Evolutionary conservation across 2,329 filamentous ascomycete species (phyloP).

Genomic region (Curvularia verruculosa): DNA sequence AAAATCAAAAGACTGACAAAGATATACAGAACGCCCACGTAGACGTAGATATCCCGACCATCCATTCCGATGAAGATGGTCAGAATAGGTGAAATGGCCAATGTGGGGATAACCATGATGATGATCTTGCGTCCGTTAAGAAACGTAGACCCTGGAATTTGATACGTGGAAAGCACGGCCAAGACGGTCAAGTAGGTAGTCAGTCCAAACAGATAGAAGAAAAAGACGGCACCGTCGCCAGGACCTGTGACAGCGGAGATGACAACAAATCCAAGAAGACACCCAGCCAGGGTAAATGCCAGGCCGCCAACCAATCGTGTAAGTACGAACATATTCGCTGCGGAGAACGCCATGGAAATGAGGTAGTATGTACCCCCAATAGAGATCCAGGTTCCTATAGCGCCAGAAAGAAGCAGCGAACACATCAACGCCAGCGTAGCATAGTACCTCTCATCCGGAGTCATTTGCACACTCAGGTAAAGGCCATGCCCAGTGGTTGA

Average conservation of each 20-base stretch:
- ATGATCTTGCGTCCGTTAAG: slow-evolving; percentile 64
- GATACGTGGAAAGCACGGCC: slow-evolving; percentile 53
- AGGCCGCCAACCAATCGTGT: slow-evolving; percentile 60
- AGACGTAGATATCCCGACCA: slow-evolving; percentile 62
- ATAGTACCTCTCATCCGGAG: slow-evolving; percentile 54
- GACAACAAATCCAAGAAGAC: slow-evolving; percentile 59
- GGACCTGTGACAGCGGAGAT: slow-evolving; percentile 54
- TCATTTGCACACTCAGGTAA: slow-evolving; percentile 66
- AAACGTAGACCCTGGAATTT: slow-evolving; percentile 61
- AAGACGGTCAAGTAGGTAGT: slow-evolving; percentile 65
- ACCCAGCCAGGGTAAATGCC: slow-evolving; percentile 58
- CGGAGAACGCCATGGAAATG: slow-evolving; percentile 61
- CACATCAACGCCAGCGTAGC: slow-evolving; percentile 65
- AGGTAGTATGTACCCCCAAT: slow-evolving; percentile 69
- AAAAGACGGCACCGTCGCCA: slow-evolving; percentile 61
- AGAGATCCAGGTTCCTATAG: slow-evolving; percentile 67
- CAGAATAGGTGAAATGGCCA: slow-evolving; percentile 63
- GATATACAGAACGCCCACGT: slow-evolving; percentile 60
- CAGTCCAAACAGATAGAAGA: slow-evolving; percentile 64
- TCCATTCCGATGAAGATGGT: slow-evolving; percentile 58
- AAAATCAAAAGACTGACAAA: slow-evolving; percentile 61
- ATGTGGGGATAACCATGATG: slow-evolving; percentile 61
- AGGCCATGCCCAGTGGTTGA: slow-evolving; percentile 65
- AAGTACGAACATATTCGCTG: slow-evolving; percentile 62
- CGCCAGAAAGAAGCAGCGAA: slow-evolving; percentile 64